These are phyloP conservation scores for Venturia oleaginea DNA, from an alignment of 2,329 filamentous ascomycete genomes.

Conservation along the genomic window DNA sequence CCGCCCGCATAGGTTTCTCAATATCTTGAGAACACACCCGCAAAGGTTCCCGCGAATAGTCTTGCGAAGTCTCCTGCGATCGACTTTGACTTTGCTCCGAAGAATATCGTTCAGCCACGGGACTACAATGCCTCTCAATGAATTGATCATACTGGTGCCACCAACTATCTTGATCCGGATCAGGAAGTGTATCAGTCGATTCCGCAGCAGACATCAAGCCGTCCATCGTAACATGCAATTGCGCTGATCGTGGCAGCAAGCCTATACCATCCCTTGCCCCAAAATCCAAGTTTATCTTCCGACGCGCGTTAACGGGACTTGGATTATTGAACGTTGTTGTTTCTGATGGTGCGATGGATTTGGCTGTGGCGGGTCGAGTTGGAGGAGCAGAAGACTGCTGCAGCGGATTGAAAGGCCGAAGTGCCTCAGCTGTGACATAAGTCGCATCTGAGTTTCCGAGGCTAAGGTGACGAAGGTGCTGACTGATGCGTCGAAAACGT, in stretches of 20 bases:
- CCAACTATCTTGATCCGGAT: background rate
- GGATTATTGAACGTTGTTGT: background rate
- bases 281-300: background rate
- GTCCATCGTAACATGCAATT: background rate
- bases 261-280: background rate
- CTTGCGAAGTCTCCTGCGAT: background rate
- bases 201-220: background rate
- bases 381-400: background rate
- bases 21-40: background rate
- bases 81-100: background rate
- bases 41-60: background rate
- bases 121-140: background rate
- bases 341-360: background rate
- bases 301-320: background rate
- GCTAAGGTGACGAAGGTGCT: background rate
- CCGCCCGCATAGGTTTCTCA: background rate
- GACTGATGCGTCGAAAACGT: background rate
- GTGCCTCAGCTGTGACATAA: background rate
- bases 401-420: background rate
- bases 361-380: background rate
- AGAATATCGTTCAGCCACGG: background rate
- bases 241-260: background rate
- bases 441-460: background rate
- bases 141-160: constrained; percentile 2
- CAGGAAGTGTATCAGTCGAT: constrained; percentile 3